These are phyloP conservation scores for Cucurbita ficifolia DNA, from an alignment of 306 rosid genomes.

Conservation along the genomic window DNA sequence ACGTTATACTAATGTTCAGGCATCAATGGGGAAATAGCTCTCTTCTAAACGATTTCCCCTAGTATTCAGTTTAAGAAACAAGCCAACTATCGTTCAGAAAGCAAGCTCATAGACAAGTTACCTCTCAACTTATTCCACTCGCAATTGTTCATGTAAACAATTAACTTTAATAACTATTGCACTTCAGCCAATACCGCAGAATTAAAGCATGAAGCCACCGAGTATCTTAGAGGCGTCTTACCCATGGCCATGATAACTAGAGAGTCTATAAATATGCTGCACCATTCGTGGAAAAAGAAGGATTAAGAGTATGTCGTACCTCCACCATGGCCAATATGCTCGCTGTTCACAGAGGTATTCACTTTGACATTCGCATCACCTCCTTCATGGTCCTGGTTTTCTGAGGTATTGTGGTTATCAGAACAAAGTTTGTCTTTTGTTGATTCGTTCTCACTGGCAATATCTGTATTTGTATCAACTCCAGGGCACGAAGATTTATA, in stretches of 20 bases:
- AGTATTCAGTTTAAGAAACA: background rate
- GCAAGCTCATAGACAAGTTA: background rate
- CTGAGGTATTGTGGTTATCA: background rate
- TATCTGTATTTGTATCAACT: constrained; percentile 3
- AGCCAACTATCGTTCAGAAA: background rate
- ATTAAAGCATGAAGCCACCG: background rate
- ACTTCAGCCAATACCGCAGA: background rate
- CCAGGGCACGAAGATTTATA: background rate
- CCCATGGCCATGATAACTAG: background rate
- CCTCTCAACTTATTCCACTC: background rate
- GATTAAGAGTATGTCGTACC: constrained; percentile 49
- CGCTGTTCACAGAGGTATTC: constrained; percentile 13
- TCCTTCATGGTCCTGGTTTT: background rate
- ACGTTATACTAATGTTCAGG: background rate
- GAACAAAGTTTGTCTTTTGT: background rate
- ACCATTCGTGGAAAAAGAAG: background rate
- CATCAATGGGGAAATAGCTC: background rate
- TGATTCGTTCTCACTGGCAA: background rate
- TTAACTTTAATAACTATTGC: background rate
- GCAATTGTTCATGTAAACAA: background rate
- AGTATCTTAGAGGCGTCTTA: background rate
- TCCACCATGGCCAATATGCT: constrained; percentile 18
- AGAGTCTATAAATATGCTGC: background rate
- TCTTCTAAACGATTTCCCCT: background rate
- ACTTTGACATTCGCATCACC: background rate